Percentiles rank a stretch among this genome's conserved stretches.
Evolutionary conservation across 176 grass and related monocot genomes (phyloP).

Genomic region (Ampelocalamus luodianensis): DNA sequence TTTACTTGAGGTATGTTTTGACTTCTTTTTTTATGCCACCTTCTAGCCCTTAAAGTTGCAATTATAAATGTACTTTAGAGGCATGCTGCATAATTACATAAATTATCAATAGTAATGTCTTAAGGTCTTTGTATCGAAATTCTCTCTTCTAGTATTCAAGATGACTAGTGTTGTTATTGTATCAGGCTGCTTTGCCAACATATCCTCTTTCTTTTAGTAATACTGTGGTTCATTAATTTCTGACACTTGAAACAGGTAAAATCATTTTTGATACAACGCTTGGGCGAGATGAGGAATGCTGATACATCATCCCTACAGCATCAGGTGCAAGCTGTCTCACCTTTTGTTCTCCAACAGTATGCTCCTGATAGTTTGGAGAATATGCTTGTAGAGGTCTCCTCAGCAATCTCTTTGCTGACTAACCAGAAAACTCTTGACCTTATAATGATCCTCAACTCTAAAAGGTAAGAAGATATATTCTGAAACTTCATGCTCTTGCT

Average conservation of each 20-base stretch:
- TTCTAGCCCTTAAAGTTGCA: background rate
- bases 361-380: conserved; percentile 63
- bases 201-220: conserved; percentile 6
- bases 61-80: background rate
- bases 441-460: conserved; percentile 98
- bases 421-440: conserved; percentile 91
- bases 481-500: background rate
- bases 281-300: conserved; percentile 68
- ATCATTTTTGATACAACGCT: conserved; percentile 80
- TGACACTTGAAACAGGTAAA: conserved; percentile 64
- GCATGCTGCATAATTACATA: conserved; percentile 4
- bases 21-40: background rate
- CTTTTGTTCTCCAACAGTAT: conserved; percentile 93
- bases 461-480: conserved; percentile 58
- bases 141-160: conserved; percentile 10
- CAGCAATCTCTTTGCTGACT: conserved; percentile 77
- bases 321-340: conserved; percentile 92
- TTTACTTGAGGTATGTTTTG: conserved; percentile 77
- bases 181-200: background rate
- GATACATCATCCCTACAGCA: conserved; percentile 92
- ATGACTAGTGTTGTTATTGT: conserved; percentile 17
- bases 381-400: conserved; percentile 72
- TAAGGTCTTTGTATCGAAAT: background rate
- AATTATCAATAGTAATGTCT: background rate
- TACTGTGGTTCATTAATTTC: conserved; percentile 26